A percentile compares a stretch with the other conserved stretches of the same genome.
phyloP scores from a whole-genome alignment of 73 alveolate species.

The Breviolum minutum region DNA sequence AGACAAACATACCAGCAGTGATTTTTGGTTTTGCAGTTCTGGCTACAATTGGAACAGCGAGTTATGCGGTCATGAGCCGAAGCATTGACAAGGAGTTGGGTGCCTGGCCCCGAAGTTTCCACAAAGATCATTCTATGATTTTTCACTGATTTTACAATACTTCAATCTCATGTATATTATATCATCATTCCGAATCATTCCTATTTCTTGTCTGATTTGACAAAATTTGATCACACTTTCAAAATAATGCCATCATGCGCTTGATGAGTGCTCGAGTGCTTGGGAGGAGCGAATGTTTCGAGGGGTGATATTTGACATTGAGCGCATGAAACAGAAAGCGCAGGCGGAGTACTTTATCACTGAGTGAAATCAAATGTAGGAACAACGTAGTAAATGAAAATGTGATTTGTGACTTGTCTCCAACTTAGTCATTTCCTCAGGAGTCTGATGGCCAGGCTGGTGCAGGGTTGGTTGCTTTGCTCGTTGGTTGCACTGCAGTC shows the following conservation, averaged over 20 bases:
- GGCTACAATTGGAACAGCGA: constrained; percentile 69
- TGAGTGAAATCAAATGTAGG: background rate
- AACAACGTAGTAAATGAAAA: too few relatives aligned
- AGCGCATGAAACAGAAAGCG: constrained; percentile 93
- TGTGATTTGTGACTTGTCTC: too few relatives aligned
- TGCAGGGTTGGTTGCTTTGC: background rate
- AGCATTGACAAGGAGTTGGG: constrained; percentile 71
- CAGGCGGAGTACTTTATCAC: background rate
- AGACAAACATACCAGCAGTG: constrained; percentile 44
- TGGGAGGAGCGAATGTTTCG: constrained; percentile 64
- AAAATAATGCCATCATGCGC: background rate
- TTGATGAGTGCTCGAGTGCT: too few relatives aligned
- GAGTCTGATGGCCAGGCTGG: constrained; percentile 23
- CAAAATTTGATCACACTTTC: background rate
- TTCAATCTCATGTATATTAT: too few relatives aligned
- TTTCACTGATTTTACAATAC: too few relatives aligned
- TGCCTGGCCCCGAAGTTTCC: background rate
- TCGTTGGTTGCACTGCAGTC: too few relatives aligned
- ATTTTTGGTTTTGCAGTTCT: constrained; percentile 59
- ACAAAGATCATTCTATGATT: too few relatives aligned
- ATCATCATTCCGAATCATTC: background rate
- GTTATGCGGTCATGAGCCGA: constrained; percentile 93
- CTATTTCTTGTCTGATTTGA: background rate
- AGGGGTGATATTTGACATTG: constrained; percentile 75
- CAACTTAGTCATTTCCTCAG: background rate